Percentiles rank a stretch among this genome's conserved stretches.
Evolutionary conservation across 495 filamentous ascomycete genomes (phyloP).

Genomic region (Sphaerosporella brunnea): DNA sequence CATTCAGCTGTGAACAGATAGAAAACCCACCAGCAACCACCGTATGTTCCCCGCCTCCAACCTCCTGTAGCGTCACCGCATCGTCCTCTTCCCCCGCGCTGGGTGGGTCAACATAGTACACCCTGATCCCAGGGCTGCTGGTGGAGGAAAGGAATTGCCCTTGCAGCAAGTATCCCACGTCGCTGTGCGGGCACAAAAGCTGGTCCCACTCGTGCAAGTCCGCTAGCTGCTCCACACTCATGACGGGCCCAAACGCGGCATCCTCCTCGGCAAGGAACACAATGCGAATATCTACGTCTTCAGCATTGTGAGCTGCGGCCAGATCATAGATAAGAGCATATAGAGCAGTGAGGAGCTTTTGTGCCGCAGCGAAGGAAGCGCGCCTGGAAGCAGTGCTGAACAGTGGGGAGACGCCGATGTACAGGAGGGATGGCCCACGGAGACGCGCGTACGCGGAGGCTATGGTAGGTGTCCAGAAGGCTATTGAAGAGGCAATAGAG

Average conservation of each 20-base stretch:
- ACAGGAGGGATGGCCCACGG: constrained; percentile 16
- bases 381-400: constrained; percentile 22
- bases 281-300: neutral
- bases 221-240: constrained; percentile 1
- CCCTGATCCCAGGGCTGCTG: neutral
- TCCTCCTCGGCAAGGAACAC: neutral
- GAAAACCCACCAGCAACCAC: neutral
- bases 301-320: neutral
- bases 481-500: neutral
- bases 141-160: neutral
- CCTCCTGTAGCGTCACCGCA: too few relatives aligned
- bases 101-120: neutral
- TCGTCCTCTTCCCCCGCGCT: neutral
- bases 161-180: neutral
- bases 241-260: neutral
- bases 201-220: constrained; percentile 1
- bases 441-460: constrained; percentile 6
- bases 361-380: constrained; percentile 20
- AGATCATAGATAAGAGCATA: neutral
- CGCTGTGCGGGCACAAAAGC: neutral
- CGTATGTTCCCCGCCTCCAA: neutral
- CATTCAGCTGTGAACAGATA: too few relatives aligned
- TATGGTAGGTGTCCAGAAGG: neutral
- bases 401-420: constrained; percentile 26
- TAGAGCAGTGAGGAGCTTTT: constrained; percentile 31